phyloP scores from a whole-genome alignment of 768 basidiomycete species.

The Sarcomyxa edulis region DNA sequence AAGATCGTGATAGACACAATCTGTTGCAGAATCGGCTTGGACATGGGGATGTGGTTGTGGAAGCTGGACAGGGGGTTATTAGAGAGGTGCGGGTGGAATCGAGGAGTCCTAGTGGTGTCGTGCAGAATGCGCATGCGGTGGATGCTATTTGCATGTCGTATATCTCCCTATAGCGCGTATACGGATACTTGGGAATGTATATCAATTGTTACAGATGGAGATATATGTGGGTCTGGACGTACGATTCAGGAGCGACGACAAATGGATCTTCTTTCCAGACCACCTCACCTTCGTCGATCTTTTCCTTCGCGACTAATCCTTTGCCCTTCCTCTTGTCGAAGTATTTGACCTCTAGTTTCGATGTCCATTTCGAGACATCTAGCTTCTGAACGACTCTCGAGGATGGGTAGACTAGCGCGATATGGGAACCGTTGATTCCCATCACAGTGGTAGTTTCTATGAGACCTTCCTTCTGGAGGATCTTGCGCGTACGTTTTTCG shows the following conservation, averaged over 20 bases:
- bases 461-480: conserved; percentile 57
- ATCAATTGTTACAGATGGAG: neutral
- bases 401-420: conserved; percentile 41
- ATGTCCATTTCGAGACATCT: conserved; percentile 57
- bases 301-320: conserved; percentile 68
- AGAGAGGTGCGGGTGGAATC: conserved; percentile 41
- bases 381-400: conserved; percentile 61
- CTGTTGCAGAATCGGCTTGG: conserved; percentile 75
- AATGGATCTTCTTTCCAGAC: conserved; percentile 88
- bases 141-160: conserved; percentile 60
- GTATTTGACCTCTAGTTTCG: conserved; percentile 59
- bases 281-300: conserved; percentile 65
- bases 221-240: conserved; percentile 9
- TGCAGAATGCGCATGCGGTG: conserved; percentile 68
- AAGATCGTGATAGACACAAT: conserved; percentile 65
- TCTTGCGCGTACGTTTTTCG: conserved; percentile 76
- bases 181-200: conserved; percentile 1
- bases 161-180: conserved; percentile 53
- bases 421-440: conserved; percentile 3
- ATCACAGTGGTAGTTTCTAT: conserved; percentile 22
- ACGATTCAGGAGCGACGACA: conserved; percentile 79
- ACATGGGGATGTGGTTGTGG: conserved; percentile 38
- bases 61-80: conserved; percentile 47
- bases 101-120: conserved; percentile 48
- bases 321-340: conserved; percentile 76